These are phyloP conservation scores for Apiospora aurea DNA, from an alignment of 2,329 filamentous ascomycete species.

Conservation along the genomic window DNA sequence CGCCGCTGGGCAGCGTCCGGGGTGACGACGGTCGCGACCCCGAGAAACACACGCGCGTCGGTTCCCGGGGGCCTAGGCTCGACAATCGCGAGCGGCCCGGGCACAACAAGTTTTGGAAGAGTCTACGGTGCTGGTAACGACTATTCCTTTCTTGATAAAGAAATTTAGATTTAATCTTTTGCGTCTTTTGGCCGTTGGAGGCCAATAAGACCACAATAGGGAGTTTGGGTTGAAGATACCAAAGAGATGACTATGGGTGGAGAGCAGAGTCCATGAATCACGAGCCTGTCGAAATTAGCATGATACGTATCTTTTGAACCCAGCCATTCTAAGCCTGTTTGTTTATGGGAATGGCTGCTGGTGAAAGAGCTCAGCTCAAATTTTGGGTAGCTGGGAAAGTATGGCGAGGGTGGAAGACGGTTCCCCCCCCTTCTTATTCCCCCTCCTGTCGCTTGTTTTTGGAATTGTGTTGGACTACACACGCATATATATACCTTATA, in stretches of 20 bases:
- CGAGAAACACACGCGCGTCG: conserved; percentile 31
- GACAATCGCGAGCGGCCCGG: conserved; percentile 54
- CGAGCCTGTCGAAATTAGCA: conserved; percentile 3
- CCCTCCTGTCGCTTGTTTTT: background rate
- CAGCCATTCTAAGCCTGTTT: background rate
- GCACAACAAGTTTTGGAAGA: conserved; percentile 61
- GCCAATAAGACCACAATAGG: background rate
- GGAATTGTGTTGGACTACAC: background rate
- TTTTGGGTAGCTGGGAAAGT: background rate
- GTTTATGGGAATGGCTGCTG: background rate
- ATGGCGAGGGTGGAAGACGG: background rate
- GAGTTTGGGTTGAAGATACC: background rate
- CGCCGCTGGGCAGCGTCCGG: conserved; percentile 52
- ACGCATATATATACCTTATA: conserved; percentile 14
- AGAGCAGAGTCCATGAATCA: background rate
- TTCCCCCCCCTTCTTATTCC: background rate
- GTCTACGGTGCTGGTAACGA: conserved; percentile 61
- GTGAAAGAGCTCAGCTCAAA: background rate
- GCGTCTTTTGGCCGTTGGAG: background rate
- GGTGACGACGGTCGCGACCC: conserved; percentile 49
- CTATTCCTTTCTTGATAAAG: background rate
- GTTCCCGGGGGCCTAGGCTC: conserved; percentile 49
- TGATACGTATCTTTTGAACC: background rate
- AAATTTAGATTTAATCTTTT: background rate
- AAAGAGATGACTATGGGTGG: background rate